Percentiles rank a stretch among this genome's conserved stretches.
These are phyloP conservation scores for Thelephora ganbajun DNA, from an alignment of 768 basidiomycete species.

Conservation along the genomic window DNA sequence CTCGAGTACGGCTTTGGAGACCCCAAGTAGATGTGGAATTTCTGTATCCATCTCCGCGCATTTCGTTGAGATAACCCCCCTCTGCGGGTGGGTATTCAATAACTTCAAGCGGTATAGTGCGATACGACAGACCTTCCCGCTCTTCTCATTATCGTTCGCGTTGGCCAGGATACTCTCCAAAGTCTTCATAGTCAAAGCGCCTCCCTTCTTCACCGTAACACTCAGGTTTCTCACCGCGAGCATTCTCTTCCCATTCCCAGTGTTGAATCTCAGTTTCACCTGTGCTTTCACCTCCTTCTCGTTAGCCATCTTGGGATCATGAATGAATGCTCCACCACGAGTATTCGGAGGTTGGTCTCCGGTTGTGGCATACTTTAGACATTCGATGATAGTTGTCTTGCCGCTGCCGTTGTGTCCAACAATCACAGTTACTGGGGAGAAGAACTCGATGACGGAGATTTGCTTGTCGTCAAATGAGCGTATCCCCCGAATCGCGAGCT, in stretches of 20 bases:
- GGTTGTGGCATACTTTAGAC: conserved; percentile 96
- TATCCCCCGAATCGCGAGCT: conserved; percentile 88
- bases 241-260: conserved; percentile 85
- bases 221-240: conserved; percentile 81
- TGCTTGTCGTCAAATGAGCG: conserved; percentile 95
- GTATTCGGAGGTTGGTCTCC: conserved; percentile 97
- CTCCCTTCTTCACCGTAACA: conserved; percentile 84
- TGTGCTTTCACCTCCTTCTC: conserved; percentile 99
- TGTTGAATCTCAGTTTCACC: conserved; percentile 86
- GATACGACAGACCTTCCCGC: conserved; percentile 51
- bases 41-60: conserved; percentile 95
- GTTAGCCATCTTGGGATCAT: conserved; percentile 99
- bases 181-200: conserved; percentile 91
- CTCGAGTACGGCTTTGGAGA: conserved; percentile 95
- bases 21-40: conserved; percentile 86
- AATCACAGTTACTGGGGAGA: conserved; percentile 93
- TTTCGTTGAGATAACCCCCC: conserved; percentile 88
- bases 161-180: conserved; percentile 80
- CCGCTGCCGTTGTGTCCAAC: conserved; percentile 98
- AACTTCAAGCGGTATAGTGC: neutral
- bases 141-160: conserved; percentile 54
- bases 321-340: conserved; percentile 95
- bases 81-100: conserved; percentile 25
- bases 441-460: conserved; percentile 90
- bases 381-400: conserved; percentile 98